Conservation (phyloP, 495 filamentous ascomycete genomes). For the Aspergillus campestris region DNA sequence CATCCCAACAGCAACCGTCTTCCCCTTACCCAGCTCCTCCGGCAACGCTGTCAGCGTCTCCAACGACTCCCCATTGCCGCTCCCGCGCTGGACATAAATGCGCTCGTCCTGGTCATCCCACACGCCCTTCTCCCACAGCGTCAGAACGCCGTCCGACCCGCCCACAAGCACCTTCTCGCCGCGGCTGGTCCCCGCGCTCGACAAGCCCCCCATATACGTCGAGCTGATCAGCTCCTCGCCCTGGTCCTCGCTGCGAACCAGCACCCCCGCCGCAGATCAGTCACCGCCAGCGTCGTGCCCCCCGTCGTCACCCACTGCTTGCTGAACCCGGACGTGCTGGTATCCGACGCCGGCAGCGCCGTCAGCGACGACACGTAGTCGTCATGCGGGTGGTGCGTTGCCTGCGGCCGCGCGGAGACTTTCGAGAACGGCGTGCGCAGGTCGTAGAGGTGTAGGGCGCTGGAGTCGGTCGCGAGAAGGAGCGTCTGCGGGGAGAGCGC, state of each 20-base stretch:
- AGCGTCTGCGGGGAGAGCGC: slow-evolving; percentile 79
- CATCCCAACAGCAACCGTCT: slow-evolving; percentile 64
- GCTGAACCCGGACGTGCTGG: slow-evolving; percentile 73
- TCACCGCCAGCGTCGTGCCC: slow-evolving; percentile 79
- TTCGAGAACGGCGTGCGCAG: slow-evolving; percentile 58
- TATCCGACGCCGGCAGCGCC: slow-evolving; percentile 65
- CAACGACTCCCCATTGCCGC: slow-evolving; percentile 56
- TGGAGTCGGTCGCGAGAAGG: slow-evolving; percentile 83
- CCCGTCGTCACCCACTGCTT: slow-evolving; percentile 93
- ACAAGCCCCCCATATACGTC: slow-evolving; percentile 58
- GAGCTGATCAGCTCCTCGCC: slow-evolving; percentile 85
- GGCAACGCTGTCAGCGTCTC: slow-evolving; percentile 63
- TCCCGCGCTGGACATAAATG: slow-evolving; percentile 55
- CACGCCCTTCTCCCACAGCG: slow-evolving; percentile 83
- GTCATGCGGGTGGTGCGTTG: slow-evolving; percentile 76
- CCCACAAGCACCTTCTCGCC: slow-evolving; percentile 76
- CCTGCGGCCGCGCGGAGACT: slow-evolving; percentile 53
- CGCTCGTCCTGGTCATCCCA: slow-evolving; percentile 95
- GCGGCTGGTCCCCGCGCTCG: slow-evolving; percentile 50
- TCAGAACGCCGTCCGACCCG: slow-evolving; percentile 68
- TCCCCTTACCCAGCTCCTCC: slow-evolving; percentile 54
- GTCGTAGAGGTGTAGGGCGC: slow-evolving; percentile 83
- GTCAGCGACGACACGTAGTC: slow-evolving; percentile 91
- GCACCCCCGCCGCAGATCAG: slow-evolving; percentile 72
- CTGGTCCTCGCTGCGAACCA: slow-evolving; percentile 84